phyloP scores from a whole-genome alignment of 257 asterid species.

The Solanum medicagineum region DNA sequence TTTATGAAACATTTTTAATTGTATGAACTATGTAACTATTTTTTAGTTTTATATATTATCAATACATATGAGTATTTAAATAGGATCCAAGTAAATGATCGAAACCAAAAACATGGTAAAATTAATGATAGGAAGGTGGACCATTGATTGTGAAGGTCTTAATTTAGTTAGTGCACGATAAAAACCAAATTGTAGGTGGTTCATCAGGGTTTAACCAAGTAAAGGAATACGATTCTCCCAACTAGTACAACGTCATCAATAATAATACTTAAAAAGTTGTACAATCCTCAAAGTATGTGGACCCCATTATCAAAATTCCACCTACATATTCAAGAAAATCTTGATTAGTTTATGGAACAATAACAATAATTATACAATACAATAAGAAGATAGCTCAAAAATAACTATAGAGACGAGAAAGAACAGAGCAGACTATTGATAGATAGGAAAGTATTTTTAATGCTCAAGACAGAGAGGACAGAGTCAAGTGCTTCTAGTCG shows the following conservation, averaged over 20 bases:
- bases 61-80: background rate
- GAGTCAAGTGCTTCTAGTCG: conserved; percentile 68
- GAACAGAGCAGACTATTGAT: background rate
- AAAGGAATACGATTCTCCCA: conserved; percentile 5
- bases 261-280: background rate
- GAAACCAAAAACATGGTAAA: background rate
- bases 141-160: background rate
- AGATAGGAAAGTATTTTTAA: conserved; percentile 15
- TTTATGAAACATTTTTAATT: too few relatives aligned
- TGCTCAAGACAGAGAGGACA: conserved; percentile 49
- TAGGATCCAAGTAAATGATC: background rate
- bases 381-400: conserved; percentile 8
- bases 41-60: background rate
- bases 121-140: background rate
- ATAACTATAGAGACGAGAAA: background rate
- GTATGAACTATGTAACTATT: too few relatives aligned
- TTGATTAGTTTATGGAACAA: background rate
- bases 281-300: background rate
- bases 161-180: background rate
- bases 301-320: background rate
- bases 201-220: background rate
- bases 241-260: background rate
- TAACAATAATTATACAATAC: background rate
- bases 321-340: background rate
- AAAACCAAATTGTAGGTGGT: background rate